Conservation (phyloP, 169 alveolate species). For the Eimeria falciformis region DNA sequence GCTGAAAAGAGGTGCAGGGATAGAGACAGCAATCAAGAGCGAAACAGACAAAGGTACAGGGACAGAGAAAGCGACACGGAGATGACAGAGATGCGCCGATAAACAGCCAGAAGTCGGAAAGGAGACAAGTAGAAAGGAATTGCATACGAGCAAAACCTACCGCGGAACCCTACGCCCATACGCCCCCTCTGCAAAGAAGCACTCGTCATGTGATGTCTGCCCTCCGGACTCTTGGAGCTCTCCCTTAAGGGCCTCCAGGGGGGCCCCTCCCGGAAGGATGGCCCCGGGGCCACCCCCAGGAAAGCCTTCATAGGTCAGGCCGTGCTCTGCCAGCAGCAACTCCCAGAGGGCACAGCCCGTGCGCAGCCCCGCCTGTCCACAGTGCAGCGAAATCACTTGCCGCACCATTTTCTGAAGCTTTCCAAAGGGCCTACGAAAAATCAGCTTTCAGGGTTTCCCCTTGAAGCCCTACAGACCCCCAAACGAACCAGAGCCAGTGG, state of each 20-base stretch:
- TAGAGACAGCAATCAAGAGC: background rate
- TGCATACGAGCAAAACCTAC: background rate
- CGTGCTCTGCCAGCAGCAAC: conserved; percentile 63
- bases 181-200: conserved; percentile 48
- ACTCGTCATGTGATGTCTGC: conserved; percentile 13
- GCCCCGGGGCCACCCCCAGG: background rate
- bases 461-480: background rate
- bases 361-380: conserved; percentile 64
- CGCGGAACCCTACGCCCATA: conserved; percentile 45
- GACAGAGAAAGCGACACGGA: background rate
- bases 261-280: conserved; percentile 24
- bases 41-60: background rate
- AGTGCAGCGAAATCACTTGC: conserved; percentile 34
- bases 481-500: conserved; percentile 3
- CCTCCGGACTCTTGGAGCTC: background rate
- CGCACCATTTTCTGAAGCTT: conserved; percentile 33
- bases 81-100: background rate
- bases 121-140: background rate
- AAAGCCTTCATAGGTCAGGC: conserved; percentile 47
- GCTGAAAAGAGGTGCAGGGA: background rate
- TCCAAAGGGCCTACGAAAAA: too few species aligned
- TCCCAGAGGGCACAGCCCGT: conserved; percentile 65
- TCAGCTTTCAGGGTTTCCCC: too few species aligned
- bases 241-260: background rate
- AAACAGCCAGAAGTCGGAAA: too few species aligned